Conservation (phyloP, 2,329 filamentous ascomycete genomes). For the Pseudogymnoascus sp. region DNA sequence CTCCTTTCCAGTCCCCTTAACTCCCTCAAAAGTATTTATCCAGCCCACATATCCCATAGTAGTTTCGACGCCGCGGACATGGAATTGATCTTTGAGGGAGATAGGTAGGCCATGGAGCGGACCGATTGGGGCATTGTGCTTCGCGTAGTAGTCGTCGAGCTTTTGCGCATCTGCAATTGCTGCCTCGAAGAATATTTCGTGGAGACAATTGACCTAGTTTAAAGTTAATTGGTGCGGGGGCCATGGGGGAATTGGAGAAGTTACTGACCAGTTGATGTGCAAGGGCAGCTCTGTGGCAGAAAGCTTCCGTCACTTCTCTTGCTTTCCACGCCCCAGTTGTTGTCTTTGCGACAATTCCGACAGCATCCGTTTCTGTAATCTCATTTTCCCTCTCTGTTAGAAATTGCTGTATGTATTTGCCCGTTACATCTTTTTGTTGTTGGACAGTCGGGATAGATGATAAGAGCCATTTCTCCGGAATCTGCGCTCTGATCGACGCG, state of each 20-base stretch:
- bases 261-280: slow-evolving; percentile 49
- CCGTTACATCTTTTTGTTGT: slow-evolving; percentile 48
- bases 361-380: slow-evolving; percentile 52
- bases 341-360: slow-evolving; percentile 46
- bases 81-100: slow-evolving; percentile 32
- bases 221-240: slow-evolving; percentile 32
- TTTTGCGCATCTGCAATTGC: slow-evolving; percentile 41
- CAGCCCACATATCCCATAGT: slow-evolving; percentile 57
- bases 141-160: slow-evolving; percentile 41
- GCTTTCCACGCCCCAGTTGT: slow-evolving; percentile 46
- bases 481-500: slow-evolving; percentile 41
- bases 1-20: slow-evolving; percentile 40
- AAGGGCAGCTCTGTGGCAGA: slow-evolving; percentile 45
- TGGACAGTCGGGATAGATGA: slow-evolving; percentile 36
- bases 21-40: slow-evolving; percentile 51
- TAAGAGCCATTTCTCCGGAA: slow-evolving; percentile 49
- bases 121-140: slow-evolving; percentile 33
- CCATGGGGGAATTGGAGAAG: slow-evolving; percentile 34
- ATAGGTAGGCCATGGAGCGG: slow-evolving; percentile 35
- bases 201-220: slow-evolving; percentile 47
- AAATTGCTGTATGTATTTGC: slow-evolving; percentile 46
- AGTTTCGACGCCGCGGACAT: slow-evolving; percentile 26
- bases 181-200: slow-evolving; percentile 46
- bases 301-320: slow-evolving; percentile 42
- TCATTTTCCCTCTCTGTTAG: slow-evolving; percentile 44